Evolutionary conservation across 257 asterid species (phyloP).

Genomic region (Coffea eugenioides): DNA sequence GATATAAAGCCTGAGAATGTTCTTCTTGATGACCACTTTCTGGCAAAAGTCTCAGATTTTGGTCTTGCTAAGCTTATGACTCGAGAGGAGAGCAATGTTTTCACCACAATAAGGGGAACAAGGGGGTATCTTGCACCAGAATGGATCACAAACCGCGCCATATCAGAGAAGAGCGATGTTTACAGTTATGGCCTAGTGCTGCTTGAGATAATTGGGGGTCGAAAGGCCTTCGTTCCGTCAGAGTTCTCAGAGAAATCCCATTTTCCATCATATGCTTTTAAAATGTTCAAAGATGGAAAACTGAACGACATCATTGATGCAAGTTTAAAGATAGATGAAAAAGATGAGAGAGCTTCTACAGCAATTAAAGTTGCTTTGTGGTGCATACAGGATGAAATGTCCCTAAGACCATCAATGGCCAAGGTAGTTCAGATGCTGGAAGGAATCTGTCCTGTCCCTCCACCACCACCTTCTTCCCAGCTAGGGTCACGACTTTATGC

Average conservation of each 20-base stretch:
- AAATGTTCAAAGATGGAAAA: slow-evolving; percentile 89
- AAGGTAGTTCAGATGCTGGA: slow-evolving; percentile 97
- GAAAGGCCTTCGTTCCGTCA: slow-evolving; percentile 65
- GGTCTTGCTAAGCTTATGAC: slow-evolving; percentile 95
- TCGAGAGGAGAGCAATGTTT: slow-evolving; percentile 77
- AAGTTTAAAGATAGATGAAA: slow-evolving; percentile 46
- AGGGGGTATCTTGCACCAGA: slow-evolving; percentile 96
- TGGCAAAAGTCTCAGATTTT: slow-evolving; percentile 81
- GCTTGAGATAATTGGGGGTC: slow-evolving; percentile 86
- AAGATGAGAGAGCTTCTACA: slow-evolving; percentile 59
- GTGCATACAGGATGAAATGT: slow-evolving; percentile 97
- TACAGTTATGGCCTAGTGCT: slow-evolving; percentile 91
- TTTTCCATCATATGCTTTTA: slow-evolving; percentile 79
- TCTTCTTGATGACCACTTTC: slow-evolving; percentile 69
- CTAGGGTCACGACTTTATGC: slow-evolving; percentile 66
- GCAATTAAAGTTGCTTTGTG: slow-evolving; percentile 83
- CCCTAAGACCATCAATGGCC: slow-evolving; percentile 77
- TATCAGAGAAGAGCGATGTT: slow-evolving; percentile 93
- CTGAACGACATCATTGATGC: slow-evolving; percentile 61
- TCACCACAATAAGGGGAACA: slow-evolving; percentile 84
- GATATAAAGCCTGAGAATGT: slow-evolving; percentile 90
- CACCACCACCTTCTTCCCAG: slow-evolving; percentile 66
- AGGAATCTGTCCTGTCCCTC: slow-evolving; percentile 67
- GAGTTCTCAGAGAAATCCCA: slow-evolving; percentile 68
- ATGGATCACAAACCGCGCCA: slow-evolving; percentile 93